A percentile compares a stretch with the other conserved stretches of the same genome.
These are phyloP conservation scores for Fusarium piperis DNA, from an alignment of 2,329 filamentous ascomycete genomes.

Conservation along the genomic window DNA sequence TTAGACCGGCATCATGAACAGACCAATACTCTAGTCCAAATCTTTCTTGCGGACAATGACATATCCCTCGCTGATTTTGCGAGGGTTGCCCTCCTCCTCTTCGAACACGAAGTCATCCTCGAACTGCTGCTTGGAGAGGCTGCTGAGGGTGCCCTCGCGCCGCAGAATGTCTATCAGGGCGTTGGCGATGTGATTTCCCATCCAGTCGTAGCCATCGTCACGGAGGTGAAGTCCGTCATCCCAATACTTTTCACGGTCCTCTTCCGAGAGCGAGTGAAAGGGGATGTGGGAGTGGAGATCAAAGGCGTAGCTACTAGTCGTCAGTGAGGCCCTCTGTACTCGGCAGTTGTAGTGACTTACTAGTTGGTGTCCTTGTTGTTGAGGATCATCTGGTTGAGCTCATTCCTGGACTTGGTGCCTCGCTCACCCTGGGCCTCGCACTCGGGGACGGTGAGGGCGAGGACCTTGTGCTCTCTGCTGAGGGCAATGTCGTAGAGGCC, in stretches of 20 bases:
- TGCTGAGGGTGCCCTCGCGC: constrained; percentile 41
- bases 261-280: constrained; percentile 58
- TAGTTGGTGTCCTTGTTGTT: constrained; percentile 58
- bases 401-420: constrained; percentile 50
- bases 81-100: constrained; percentile 61
- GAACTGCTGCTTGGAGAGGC: neutral
- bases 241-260: constrained; percentile 63
- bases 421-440: constrained; percentile 45
- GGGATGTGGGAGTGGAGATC: constrained; percentile 66
- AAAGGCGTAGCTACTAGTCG: constrained; percentile 60
- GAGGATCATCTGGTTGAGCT: constrained; percentile 64
- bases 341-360: constrained; percentile 52
- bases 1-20: constrained; percentile 26
- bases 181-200: constrained; percentile 67
- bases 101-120: constrained; percentile 49
- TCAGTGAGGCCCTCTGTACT: neutral
- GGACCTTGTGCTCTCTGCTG: constrained; percentile 61
- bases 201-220: constrained; percentile 67
- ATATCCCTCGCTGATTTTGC: constrained; percentile 61
- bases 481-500: constrained; percentile 62
- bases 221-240: constrained; percentile 70
- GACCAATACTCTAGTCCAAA: constrained; percentile 52
- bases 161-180: constrained; percentile 59
- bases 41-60: constrained; percentile 64
- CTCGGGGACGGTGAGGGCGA: constrained; percentile 72